Base-by-base conservation (phyloP, 73 alveolate genomes). In the Paramecium tetraurelia region DNA sequence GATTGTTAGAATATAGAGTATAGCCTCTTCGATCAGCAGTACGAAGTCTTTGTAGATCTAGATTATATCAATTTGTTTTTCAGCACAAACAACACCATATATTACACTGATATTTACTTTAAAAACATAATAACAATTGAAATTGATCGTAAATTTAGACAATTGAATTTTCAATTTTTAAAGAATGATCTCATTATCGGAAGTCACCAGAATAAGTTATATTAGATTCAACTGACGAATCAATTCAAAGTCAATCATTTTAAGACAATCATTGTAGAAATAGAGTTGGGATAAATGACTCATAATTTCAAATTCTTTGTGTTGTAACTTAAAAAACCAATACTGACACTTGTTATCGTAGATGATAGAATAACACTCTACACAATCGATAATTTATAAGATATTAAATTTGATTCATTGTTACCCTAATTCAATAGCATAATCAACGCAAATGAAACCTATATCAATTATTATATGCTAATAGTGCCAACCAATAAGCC, bases 361-460 rank as follows among this genome's bases (percentile, higher is more conserved):
- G 90, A 80, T 80, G 70, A 80, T 41, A 24, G 57, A 80, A 80
- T 80, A 40, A 43, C 57, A 21, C 9, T 80, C 2, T 80, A 80
- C 27, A 80, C 70, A 31, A 48, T 80, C 9, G 72, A 80, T 24
- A 80, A 80, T 80, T 14, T 80, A 7, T 9, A 80, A 22, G 90
- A 80, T 80, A 43, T 80, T 22, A 44, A 40, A 18, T 80, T 41
- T 46, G 70, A 80, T 44, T 80, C 90, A 1, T 38, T 44, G 2
- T 27, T 80, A 24, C 90, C 70, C 9, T 31, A 33, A 44, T 80
- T 44, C 57, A 48, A 48, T 44, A 46, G 48, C 29, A 46, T 48
- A 2, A 80, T 80, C 7, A 20, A 44, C 14, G n/a, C 46, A 2
- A 43, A 41, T 44, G 31, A 80, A 18, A 43, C 57, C 4, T 21